Conservation (phyloP, 805 yeast species). For the Cyberlindnera mississippiensis region DNA sequence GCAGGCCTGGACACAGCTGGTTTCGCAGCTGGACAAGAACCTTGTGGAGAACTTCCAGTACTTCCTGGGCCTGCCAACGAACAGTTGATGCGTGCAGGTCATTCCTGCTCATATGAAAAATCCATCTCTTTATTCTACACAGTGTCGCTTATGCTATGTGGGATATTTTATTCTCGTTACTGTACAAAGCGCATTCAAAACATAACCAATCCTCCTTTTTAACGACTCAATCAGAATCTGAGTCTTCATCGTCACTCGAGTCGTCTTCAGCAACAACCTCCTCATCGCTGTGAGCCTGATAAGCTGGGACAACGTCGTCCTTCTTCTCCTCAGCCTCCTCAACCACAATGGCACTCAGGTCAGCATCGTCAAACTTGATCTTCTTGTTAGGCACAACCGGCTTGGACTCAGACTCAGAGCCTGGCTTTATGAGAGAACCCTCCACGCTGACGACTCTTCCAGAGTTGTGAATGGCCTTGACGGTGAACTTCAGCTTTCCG, state of each 20-base stretch:
- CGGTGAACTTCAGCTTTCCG: slow-evolving; percentile 75
- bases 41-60: slow-evolving; percentile 25
- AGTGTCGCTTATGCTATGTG: no score
- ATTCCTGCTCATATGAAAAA: no score
- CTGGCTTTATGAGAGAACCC: slow-evolving; percentile 59
- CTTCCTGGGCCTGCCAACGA: slow-evolving; percentile 16
- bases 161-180: no score
- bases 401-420: slow-evolving; percentile 46
- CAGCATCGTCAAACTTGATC: slow-evolving; percentile 47
- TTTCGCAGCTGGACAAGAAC: slow-evolving; percentile 12
- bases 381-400: slow-evolving; percentile 48
- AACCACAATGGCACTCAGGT: slow-evolving; percentile 28
- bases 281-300: slow-evolving; percentile 19
- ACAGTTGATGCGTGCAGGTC: no score
- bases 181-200: no score
- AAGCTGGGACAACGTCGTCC: slow-evolving; percentile 18
- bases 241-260: slow-evolving; percentile 27
- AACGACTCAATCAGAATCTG: slow-evolving; percentile 25
- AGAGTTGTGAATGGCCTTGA: slow-evolving; percentile 66
- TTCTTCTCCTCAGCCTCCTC: slow-evolving; percentile 9
- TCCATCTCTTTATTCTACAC: no score
- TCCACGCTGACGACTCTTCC: slow-evolving; percentile 84
- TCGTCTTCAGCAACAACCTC: slow-evolving; percentile 27
- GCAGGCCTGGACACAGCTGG: slow-evolving; percentile 5
- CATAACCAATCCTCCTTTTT: no score